Evolutionary conservation across 192 early-diverging fungal species (phyloP), one percentile per base, ranked within the genome.

Genomic region (Chytriomyces sp.): DNA sequence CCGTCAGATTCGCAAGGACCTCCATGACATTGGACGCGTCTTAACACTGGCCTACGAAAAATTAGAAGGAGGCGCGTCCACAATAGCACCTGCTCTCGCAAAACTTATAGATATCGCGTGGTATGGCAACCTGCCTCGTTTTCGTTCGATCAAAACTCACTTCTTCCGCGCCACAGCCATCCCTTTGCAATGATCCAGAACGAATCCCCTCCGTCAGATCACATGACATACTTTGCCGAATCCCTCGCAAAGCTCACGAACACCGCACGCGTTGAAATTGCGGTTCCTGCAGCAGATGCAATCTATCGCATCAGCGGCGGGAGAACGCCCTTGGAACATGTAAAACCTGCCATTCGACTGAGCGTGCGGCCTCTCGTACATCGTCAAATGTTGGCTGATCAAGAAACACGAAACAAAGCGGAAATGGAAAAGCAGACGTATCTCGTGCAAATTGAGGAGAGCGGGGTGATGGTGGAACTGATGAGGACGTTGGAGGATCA

Each of bases 401-500:
- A n/a, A n/a, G n/a, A n/a, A n/a, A n/a, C n/a, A n/a, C n/a, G n/a
- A n/a, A n/a, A n/a, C n/a, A n/a, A 40, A n/a, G 68, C 37, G 28
- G 39, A 41, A 32, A 8, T 33, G 10, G 57, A 59, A 26, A 56
- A 38, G 33, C 56, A 70, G 19, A 59, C 40, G 14, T 32, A 57
- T 26, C 59, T 70, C 40, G 5, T 70, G n/a, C 68, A 70, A 33
- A 68, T 68, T 56, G 65, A 53, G 28, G 55, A 68, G 32, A 65
- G 65, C 39, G 52, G 55, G 5, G 52, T 33, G 25, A 34, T 68
- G 17, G 54, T 37, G 28, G 17, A n/a, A 17, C 52, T 68, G 5
- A 55, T 68, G 30, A 6, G 30, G 7, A 25, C 52, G 6, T 38
- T 68, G 19, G 30, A 32, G 25, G 17, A 8, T 14, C 41, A 55